Percentiles rank a stretch among this genome's conserved stretches.
Evolutionary conservation across 2,329 filamentous ascomycete species (phyloP).

Genomic region (Delphinella strobiligena): DNA sequence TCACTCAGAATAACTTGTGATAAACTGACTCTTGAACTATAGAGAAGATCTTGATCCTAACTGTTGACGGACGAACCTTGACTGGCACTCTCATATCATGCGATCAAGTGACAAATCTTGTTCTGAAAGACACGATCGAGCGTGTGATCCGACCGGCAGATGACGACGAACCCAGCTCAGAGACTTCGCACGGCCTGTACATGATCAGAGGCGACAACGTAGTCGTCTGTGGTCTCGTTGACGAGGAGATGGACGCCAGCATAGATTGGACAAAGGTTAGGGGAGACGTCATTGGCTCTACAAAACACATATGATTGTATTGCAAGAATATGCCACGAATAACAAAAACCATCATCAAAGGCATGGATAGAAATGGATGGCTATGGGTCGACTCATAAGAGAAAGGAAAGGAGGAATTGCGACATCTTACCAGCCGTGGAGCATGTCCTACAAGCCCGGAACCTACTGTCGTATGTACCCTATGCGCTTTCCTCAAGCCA

Average conservation of each 20-base stretch:
- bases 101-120: conserved; percentile 87
- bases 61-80: conserved; percentile 74
- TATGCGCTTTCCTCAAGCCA: no score
- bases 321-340: background rate
- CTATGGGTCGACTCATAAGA: no score
- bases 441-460: no score
- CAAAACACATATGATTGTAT: conserved; percentile 55
- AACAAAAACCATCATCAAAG: background rate
- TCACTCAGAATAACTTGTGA: conserved; percentile 15
- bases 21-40: conserved; percentile 17
- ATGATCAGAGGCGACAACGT: conserved; percentile 92
- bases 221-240: conserved; percentile 75
- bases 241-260: conserved; percentile 75
- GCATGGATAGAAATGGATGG: background rate
- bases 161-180: conserved; percentile 66
- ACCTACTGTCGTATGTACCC: no score
- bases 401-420: no score
- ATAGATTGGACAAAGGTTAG: conserved; percentile 91
- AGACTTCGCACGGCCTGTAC: conserved; percentile 78
- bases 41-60: conserved; percentile 91
- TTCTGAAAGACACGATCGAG: conserved; percentile 72
- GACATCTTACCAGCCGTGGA: no score
- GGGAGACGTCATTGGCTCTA: conserved; percentile 69
- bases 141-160: conserved; percentile 80
- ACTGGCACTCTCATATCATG: conserved; percentile 68